Percentiles rank a stretch among this genome's conserved stretches.
Conservation (phyloP, 352 stramenopile genomes). For the Phytophthora sansomeana region DNA sequence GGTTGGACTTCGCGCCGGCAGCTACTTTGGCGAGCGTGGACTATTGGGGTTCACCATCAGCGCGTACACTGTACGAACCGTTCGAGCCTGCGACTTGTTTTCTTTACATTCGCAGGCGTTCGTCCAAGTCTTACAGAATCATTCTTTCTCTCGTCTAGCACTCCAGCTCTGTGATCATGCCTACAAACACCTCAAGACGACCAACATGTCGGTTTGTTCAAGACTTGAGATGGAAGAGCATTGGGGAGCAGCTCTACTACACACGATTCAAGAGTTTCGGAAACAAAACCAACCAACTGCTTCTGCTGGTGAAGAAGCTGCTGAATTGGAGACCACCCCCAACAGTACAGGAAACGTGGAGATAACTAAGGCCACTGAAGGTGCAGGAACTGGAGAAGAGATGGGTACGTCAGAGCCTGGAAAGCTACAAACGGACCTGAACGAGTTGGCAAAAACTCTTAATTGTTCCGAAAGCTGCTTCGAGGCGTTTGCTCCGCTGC, state of each 20-base stretch:
- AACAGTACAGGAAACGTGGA: neutral
- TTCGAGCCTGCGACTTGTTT: conserved; percentile 34
- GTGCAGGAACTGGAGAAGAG: too few relatives aligned
- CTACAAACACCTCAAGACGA: conserved; percentile 14
- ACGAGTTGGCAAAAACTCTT: conserved; percentile 28
- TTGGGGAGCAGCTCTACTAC: conserved; percentile 24
- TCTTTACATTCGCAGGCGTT: conserved; percentile 43
- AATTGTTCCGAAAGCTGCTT: conserved; percentile 38
- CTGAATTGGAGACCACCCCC: neutral
- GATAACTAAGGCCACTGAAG: too few relatives aligned
- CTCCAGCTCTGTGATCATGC: conserved; percentile 14
- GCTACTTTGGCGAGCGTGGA: conserved; percentile 62
- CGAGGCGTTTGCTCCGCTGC: conserved; percentile 41
- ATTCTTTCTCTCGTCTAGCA: conserved; percentile 20
- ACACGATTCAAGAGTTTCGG: conserved; percentile 8
- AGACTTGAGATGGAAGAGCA: conserved; percentile 29
- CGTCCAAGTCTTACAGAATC: conserved; percentile 38
- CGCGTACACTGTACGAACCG: conserved; percentile 31
- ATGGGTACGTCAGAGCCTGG: too few relatives aligned
- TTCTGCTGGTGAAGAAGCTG: neutral
- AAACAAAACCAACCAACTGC: neutral
- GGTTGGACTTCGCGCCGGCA: conserved; percentile 31
- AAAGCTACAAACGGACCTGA: neutral
- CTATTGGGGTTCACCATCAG: conserved; percentile 54
- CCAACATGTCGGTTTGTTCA: neutral